phyloP scores from a whole-genome alignment of 768 basidiomycete genomes.

The Phlegmacium glaucopus region DNA sequence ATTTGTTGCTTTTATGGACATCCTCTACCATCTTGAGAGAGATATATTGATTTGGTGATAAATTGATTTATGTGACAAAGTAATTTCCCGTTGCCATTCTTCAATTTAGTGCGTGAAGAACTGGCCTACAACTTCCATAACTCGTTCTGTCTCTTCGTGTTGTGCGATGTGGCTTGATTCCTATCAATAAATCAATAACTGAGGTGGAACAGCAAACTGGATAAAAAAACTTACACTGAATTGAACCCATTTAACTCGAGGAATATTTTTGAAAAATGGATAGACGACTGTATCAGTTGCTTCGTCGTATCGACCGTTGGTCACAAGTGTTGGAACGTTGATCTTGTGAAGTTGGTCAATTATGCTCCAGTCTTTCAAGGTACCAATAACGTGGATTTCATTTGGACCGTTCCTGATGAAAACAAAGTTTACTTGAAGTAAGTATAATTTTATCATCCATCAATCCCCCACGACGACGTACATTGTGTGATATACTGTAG shows the following conservation, averaged over 20 bases:
- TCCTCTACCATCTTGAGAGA: too few relatives aligned
- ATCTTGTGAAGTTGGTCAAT: neutral
- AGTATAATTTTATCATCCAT: too few relatives aligned
- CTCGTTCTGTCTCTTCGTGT: neutral
- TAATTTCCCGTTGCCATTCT: too few relatives aligned
- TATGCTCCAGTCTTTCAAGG: neutral
- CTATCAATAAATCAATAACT: neutral
- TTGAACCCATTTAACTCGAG: neutral
- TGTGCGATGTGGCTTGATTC: neutral
- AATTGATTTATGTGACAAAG: too few relatives aligned
- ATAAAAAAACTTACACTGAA: neutral
- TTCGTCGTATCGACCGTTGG: neutral
- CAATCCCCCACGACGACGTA: too few relatives aligned
- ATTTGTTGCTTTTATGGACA: too few relatives aligned
- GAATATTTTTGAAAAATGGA: neutral
- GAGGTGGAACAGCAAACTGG: neutral
- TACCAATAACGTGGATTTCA: neutral
- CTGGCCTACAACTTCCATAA: neutral
- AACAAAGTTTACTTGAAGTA: too few relatives aligned
- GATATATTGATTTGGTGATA: too few relatives aligned
- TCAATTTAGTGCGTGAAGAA: neutral
- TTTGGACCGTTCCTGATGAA: neutral
- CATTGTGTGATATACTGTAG: neutral
- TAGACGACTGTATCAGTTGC: neutral
- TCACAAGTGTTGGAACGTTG: neutral